Conservation (phyloP, 2,329 filamentous ascomycete genomes). For the Ceratocystis variospora region DNA sequence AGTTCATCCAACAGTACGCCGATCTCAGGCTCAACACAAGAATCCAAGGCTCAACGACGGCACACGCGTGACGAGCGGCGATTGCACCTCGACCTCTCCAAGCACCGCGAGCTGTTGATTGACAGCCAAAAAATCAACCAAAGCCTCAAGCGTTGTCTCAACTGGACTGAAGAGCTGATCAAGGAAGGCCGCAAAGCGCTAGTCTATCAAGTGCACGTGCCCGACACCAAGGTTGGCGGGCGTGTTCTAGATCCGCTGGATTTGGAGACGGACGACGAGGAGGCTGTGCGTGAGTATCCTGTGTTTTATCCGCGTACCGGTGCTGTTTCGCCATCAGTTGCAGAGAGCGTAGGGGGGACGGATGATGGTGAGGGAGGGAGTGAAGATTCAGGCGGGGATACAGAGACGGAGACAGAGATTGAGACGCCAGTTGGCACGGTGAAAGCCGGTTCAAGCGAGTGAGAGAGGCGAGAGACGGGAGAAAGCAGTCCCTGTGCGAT, state of each 20-base stretch:
- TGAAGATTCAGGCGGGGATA: constrained; percentile 22
- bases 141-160: constrained; percentile 76
- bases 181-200: constrained; percentile 77
- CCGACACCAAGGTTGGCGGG: constrained; percentile 69
- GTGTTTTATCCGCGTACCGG: constrained; percentile 19
- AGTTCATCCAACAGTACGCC: constrained; percentile 32
- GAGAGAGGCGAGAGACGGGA: background rate
- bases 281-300: constrained; percentile 11
- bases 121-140: constrained; percentile 94
- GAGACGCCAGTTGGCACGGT: constrained; percentile 11
- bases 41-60: constrained; percentile 36
- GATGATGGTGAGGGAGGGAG: constrained; percentile 23
- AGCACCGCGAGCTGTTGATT: constrained; percentile 75
- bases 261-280: constrained; percentile 37
- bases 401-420: constrained; percentile 18
- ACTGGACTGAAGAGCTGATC: constrained; percentile 83
- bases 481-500: too few species aligned
- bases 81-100: constrained; percentile 69
- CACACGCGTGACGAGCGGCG: constrained; percentile 67
- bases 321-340: constrained; percentile 11
- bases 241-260: constrained; percentile 58
- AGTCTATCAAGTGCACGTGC: constrained; percentile 63
- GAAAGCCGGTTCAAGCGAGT: background rate
- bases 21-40: constrained; percentile 30
- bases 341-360: constrained; percentile 14